Evolutionary conservation across 495 filamentous ascomycete species (phyloP).

Genomic region (Podospora pseudocomata): DNA sequence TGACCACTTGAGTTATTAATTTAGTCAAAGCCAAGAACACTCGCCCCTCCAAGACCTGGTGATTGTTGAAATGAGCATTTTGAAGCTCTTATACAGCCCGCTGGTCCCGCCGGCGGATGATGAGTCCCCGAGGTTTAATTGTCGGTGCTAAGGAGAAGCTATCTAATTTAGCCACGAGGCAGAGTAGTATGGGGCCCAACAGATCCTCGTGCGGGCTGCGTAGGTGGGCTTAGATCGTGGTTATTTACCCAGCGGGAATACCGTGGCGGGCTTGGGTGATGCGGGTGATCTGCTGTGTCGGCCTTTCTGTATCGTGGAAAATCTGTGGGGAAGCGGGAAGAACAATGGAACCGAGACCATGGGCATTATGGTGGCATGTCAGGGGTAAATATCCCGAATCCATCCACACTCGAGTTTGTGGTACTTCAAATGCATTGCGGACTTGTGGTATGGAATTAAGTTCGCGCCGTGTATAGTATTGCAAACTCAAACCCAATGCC

Average conservation of each 20-base stretch:
- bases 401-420: background rate
- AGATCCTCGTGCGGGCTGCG: background rate
- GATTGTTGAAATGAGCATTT: background rate
- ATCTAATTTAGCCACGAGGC: conserved; percentile 25
- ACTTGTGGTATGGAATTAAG: background rate
- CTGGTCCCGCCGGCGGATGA: conserved; percentile 17
- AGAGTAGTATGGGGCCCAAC: background rate
- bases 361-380: background rate
- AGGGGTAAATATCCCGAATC: background rate
- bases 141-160: conserved; percentile 9
- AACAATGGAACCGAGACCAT: background rate
- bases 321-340: conserved; percentile 4
- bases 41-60: conserved; percentile 1
- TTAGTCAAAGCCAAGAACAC: background rate
- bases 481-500: background rate
- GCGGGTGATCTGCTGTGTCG: conserved; percentile 1
- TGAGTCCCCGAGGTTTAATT: conserved; percentile 24
- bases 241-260: conserved; percentile 20
- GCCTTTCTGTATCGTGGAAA: background rate
- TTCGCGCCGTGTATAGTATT: background rate
- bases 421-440: background rate
- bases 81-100: conserved; percentile 6
- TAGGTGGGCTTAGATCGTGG: background rate
- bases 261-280: background rate
- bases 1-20: background rate